Evolutionary conservation across 2,329 filamentous ascomycete genomes (phyloP), one percentile per base, ranked within the genome.

Genomic region (Aspergillus uvarum): DNA sequence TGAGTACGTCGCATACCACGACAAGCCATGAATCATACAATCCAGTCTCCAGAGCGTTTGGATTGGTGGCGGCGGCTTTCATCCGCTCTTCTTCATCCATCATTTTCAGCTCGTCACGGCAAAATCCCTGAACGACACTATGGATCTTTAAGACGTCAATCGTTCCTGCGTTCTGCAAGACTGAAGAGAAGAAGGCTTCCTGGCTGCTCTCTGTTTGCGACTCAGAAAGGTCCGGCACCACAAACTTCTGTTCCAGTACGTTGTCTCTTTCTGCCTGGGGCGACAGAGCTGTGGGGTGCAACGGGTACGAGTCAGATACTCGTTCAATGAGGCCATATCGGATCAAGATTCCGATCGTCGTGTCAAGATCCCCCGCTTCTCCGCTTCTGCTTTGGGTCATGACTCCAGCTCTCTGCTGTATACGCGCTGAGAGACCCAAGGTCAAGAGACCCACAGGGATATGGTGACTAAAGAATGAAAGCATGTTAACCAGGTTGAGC

Each of bases 381-480:
- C 71, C 73, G 11, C 69, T 63, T 49, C 71, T 65, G 51, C 71
- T 72, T 58, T 71, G 74, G 8, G 75, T 74, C 51, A 76, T 59
- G n/a, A 79, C 76, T 21, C 75, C 67, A n/a, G 76, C 65, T 31
- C 74, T 71, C 58, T 68, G 69, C 3, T 62, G 61, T 3, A 72
- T 64, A 57, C 80, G 68, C 6, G 70, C 70, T 16, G 67, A 67
- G 44, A 67, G 69, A 72, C 87, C 87, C 16, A 89, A 76, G 31
- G 77, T 77, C 12, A 90, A 75, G 79, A 91, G 84, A 58, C 87
- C 87, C 22, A 90, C 85, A 0, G 88, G 88, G 5, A 89, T 79
- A 58, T 86, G 81, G 58, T 86, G 85, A 47, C 85, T 84, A 56
- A 88, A 86, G 67, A 89, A 90, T 1, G 84, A 84, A 14, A 90